Base-by-base conservation (phyloP, 192 early-diverging fungal genomes). In the Coemansia sp. region DNA sequence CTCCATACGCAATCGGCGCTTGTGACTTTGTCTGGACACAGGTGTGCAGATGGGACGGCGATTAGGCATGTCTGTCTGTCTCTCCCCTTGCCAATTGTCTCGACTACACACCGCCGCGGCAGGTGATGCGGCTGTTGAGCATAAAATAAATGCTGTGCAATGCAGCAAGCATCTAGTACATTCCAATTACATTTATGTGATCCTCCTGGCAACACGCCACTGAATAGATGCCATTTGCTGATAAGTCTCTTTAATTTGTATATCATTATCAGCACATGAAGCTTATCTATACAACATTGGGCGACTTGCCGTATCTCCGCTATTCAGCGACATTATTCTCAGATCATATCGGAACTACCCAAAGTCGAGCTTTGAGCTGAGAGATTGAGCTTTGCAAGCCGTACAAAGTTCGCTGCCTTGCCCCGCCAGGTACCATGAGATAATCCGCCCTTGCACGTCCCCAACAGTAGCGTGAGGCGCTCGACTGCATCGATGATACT, bases 351-450 rank as follows among this genome's bases (percentile, higher is more conserved):
- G 13, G 53, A 55, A 9, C 49, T 50, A 50, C 20, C 49, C 20
- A 10, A 10, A 8, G 49, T n/a, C 49, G 20, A 20, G 49, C 46
- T 66, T 52, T 10, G 16, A 0, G 16, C 50, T n/a, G 38, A 67
- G 16, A 53, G 3, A 64, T 29, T 20, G 63, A 40, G 63, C 63
- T 47, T 66, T 11, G 49, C 62, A 31, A 74, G 69, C 69, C 64
- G 63, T 3, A 12, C 12, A 49, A 71, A 71, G 15, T 49, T 64
- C 4, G 47, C 24, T 31, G 66, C 73, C 43, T 69, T 74, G 24
- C 73, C 73, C 64, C 68, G 73, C 73, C 73, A 74, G 11, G 68
- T 20, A n/a, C 73, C 73, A n/a, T 63, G 73, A 36, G 39, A 38
- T n/a, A 65, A 15, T 41, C 73, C 73, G 43, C 73, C 73, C 15